Conservation (phyloP, 257 asterid genomes). For the Solanum chiquidenum region DNA sequence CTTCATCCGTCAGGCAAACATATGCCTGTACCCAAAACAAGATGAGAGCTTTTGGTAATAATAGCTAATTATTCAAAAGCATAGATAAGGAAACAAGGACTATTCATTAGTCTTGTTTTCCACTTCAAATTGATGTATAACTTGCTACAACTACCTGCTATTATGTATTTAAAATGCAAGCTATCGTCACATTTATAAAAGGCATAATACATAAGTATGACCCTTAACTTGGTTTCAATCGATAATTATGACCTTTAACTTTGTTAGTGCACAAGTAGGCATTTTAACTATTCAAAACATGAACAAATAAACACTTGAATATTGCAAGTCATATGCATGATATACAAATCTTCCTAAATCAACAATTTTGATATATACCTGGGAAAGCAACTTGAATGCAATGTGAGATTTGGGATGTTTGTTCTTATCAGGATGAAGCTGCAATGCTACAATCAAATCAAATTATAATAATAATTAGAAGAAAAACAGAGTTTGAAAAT, state of each 20-base stretch:
- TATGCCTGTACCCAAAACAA: conserved; percentile 44
- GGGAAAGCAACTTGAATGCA: conserved; percentile 77
- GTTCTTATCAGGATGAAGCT: conserved; percentile 83
- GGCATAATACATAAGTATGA: too few relatives aligned
- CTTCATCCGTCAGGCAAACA: conserved; percentile 39
- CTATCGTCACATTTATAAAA: neutral
- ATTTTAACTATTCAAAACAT: too few relatives aligned
- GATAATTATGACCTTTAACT: too few relatives aligned
- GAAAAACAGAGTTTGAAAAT: neutral
- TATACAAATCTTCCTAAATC: too few relatives aligned
- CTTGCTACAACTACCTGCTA: neutral
- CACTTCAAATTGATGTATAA: neutral
- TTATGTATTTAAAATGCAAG: neutral
- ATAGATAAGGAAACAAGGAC: neutral
- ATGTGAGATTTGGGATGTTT: conserved; percentile 65
- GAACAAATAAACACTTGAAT: too few relatives aligned
- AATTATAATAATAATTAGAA: neutral
- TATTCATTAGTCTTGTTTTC: neutral
- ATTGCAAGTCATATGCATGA: too few relatives aligned
- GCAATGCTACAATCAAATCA: conserved; percentile 40
- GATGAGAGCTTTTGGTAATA: neutral
- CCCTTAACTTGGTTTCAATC: too few relatives aligned
- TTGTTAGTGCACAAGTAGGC: too few relatives aligned
- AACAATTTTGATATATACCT: conserved; percentile 15
- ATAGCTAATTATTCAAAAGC: neutral